Evolutionary conservation across 495 filamentous ascomycete genomes (phyloP).

Genomic region (Evernia prunastri): DNA sequence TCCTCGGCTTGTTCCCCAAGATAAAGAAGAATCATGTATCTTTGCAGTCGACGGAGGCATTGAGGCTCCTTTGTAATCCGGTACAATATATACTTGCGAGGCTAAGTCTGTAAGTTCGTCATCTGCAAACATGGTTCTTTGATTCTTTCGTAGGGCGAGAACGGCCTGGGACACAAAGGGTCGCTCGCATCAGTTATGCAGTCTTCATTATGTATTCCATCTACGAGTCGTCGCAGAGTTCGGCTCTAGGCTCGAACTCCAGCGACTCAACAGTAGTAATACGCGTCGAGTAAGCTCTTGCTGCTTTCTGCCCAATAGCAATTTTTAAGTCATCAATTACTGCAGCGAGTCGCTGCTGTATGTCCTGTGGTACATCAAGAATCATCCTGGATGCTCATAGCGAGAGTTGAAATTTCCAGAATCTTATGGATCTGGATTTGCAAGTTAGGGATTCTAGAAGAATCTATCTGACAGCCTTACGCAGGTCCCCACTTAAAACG

Average conservation of each 20-base stretch:
- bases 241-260: not conserved
- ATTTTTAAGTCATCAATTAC: conserved; percentile 14
- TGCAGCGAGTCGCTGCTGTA: conserved; percentile 12
- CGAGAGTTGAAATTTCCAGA: not conserved
- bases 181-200: conserved; percentile 6
- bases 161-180: not conserved
- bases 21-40: too few species aligned
- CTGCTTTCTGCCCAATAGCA: conserved; percentile 16
- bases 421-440: conserved; percentile 10
- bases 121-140: conserved; percentile 9
- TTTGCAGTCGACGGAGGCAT: too few species aligned
- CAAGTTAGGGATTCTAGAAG: conserved; percentile 13
- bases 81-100: too few species aligned
- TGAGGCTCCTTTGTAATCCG: too few species aligned
- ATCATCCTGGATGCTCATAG: conserved; percentile 15
- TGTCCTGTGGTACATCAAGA: conserved; percentile 12
- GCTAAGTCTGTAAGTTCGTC: conserved; percentile 3
- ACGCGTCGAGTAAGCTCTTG: conserved; percentile 5
- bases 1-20: too few species aligned
- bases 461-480: conserved; percentile 7
- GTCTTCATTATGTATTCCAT: conserved; percentile 3
- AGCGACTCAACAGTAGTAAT: not conserved
- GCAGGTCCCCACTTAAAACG: not conserved
- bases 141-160: conserved; percentile 6
- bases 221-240: not conserved